Evolutionary conservation across 1,139 yeast genomes (phyloP), one percentile per base, ranked within the genome.

Genomic region (Yamadazyma conglobata): DNA sequence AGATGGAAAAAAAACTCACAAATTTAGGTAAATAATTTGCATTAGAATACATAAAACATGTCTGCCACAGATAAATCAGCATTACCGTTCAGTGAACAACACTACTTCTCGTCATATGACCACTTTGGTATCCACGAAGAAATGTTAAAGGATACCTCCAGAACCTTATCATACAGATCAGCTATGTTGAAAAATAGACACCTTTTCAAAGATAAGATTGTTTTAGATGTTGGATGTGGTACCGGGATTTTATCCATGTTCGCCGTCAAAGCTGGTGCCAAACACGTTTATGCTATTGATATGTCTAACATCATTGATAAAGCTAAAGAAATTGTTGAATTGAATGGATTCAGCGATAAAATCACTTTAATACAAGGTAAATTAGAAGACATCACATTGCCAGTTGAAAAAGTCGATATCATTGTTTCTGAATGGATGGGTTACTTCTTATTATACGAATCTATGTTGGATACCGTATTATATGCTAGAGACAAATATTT

Each of bases 371-470:
- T 91, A 37, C 85, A 85, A 59, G 98, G 98, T 30, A 93, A 93
- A 58, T 72, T 93, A 63, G 99, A 93, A 64, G 98, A 93, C 52
- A 89, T 91, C 36, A 75, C 64, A 37, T 69, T 93, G 48, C 98
- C 98, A 26, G 74, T 68, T 31, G 58, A 67, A 35, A 38, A 83
- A 53, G 99, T 93, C 30, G 99, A 93, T 58, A 91, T 93, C 47
- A 93, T 93, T 47, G 83, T 93, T 39, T 81, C 94, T 41, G 99
- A 93, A 64, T 93, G 99, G 99, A 93, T 93, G 99, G 99, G 99
- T 12, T 93, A 93, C 64, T 93, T 93, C 54, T 65, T 93, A 50
- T 69, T 93, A 37, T 93, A 91, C 55, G 99, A 93, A 69, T 85
- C 95, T 41, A 93, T 93, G 99, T 73, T 93, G 58, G 98, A 93